Conservation (phyloP, 2,329 filamentous ascomycete species). For the Neurospora sp. region DNA sequence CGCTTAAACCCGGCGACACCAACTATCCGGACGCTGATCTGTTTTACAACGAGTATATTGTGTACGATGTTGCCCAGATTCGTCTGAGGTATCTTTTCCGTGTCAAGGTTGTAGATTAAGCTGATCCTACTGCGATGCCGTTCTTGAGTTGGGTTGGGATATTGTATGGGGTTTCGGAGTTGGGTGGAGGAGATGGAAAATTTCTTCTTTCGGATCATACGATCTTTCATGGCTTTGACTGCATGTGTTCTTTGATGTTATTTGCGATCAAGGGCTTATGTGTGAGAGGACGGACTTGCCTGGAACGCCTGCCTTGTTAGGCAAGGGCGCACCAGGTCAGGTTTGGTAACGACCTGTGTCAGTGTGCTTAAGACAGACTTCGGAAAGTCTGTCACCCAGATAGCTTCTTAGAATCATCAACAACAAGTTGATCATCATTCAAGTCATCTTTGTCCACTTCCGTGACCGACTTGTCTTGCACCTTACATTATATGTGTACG, state of each 20-base stretch:
- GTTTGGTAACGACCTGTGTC: no score
- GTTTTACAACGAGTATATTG: slow-evolving; percentile 65
- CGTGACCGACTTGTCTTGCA: no score
- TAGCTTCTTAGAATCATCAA: no score
- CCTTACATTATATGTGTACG: no score
- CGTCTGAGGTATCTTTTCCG: slow-evolving; percentile 61
- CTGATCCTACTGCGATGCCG: no score
- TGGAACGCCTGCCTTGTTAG: no score
- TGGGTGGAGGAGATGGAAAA: neutral
- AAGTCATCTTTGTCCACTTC: no score
- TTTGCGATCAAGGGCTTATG: neutral
- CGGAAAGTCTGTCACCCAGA: no score
- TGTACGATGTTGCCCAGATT: slow-evolving; percentile 60
- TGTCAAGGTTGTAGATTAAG: slow-evolving; percentile 40
- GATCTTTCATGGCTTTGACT: neutral
- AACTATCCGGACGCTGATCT: slow-evolving; percentile 36
- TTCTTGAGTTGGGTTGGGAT: neutral
- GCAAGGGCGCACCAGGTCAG: no score
- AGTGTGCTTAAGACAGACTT: no score
- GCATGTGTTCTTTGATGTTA: neutral
- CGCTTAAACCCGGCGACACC: slow-evolving; percentile 36
- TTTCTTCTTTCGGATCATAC: neutral
- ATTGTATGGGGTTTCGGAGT: neutral
- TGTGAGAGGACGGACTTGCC: neutral
- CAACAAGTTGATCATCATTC: no score